Conservation (phyloP, 2,329 filamentous ascomycete genomes). For the Clarireedia hainanense region DNA sequence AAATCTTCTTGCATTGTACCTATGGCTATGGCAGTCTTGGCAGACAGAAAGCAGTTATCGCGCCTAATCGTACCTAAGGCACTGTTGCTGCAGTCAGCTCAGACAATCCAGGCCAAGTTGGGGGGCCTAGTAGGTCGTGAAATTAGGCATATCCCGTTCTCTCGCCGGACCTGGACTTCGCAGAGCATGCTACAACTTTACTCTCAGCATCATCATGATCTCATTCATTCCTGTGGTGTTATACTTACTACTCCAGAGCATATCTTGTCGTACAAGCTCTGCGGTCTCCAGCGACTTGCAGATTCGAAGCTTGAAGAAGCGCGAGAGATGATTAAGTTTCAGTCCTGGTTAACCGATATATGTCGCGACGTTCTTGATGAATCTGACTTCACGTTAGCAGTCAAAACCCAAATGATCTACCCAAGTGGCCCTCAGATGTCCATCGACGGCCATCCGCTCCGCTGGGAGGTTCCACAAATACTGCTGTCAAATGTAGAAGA, state of each 20-base stretch:
- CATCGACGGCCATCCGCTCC: slow-evolving; percentile 33
- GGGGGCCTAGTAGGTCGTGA: slow-evolving; percentile 36
- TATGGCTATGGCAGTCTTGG: slow-evolving; percentile 40
- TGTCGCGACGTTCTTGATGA: slow-evolving; percentile 47
- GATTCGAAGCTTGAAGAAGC: slow-evolving; percentile 34
- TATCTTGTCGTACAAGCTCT: slow-evolving; percentile 44
- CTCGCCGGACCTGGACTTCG: slow-evolving; percentile 33
- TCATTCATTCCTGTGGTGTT: slow-evolving; percentile 33
- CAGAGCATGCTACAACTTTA: slow-evolving; percentile 28
- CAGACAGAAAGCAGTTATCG: slow-evolving; percentile 34
- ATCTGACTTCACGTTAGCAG: slow-evolving; percentile 35
- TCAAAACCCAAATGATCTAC: slow-evolving; percentile 34
- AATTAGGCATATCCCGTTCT: slow-evolving; percentile 40
- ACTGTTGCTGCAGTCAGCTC: slow-evolving; percentile 38
- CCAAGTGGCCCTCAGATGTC: slow-evolving; percentile 31
- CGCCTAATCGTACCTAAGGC: slow-evolving; percentile 39
- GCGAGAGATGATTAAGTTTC: slow-evolving; percentile 35
- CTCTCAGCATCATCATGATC: slow-evolving; percentile 32
- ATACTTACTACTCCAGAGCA: slow-evolving; percentile 46
- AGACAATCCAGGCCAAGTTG: slow-evolving; percentile 36
- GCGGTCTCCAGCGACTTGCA: slow-evolving; percentile 39
- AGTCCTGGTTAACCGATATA: slow-evolving; percentile 35
- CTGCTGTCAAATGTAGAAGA: slow-evolving; percentile 27
- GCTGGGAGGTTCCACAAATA: slow-evolving; percentile 31
- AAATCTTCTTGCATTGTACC: slow-evolving; percentile 46